Base-by-base conservation (phyloP, 108 stramenopile genomes). In the Pseudonitzschia pungens region DNA sequence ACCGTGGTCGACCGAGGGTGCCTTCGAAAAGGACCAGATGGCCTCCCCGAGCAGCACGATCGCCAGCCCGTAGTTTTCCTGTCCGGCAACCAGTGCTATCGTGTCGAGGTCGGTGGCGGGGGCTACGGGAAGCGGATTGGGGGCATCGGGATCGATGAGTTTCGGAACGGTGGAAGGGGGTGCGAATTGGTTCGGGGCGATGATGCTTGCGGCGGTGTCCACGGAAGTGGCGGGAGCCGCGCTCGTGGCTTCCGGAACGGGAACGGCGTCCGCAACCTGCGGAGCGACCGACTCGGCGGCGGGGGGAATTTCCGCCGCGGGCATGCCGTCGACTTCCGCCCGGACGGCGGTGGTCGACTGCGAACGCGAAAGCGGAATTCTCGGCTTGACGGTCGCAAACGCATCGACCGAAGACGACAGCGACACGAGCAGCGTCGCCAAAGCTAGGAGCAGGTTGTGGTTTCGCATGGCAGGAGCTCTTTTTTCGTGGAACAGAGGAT, bases 41-140 rank as follows among this genome's bases (percentile, higher is more conserved):
- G 87, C 92, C 79, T 95, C 94, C 12, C 89, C 89, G 15, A 95
- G 56, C 4, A 78, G 81, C 0, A 95, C 94, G 42, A 90, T 65
- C 22, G 89, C 94, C 28, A 95, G 69, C 5, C 94, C 94, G 65
- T 91, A 90, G 60, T 86, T 95, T 78, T 95, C 94, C 75, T 95
- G 94, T 27, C 94, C 91, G 21, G 83, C 80, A 4, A 92, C 94
- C n/a, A 95, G 79, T 8, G 83, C 87, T 28, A 93, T 80, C 11
- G 87, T 79, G 60, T 82, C 71, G 48, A 79, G 54, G 72, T 83
- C 82, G 22, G 41, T 53, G 14, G 72, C 52, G 2, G 76, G 45
- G 22, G 66, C 32, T 14, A 41, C n/a, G 36, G 60, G 60, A 33
- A 29, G 60, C 14, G 60, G 60, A 24, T 2, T 9, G 2, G 60